Evolutionary conservation across 2,329 filamentous ascomycete species (phyloP), one percentile per base, ranked within the genome.

Genomic region (Colletotrichum gloeosporioides): DNA sequence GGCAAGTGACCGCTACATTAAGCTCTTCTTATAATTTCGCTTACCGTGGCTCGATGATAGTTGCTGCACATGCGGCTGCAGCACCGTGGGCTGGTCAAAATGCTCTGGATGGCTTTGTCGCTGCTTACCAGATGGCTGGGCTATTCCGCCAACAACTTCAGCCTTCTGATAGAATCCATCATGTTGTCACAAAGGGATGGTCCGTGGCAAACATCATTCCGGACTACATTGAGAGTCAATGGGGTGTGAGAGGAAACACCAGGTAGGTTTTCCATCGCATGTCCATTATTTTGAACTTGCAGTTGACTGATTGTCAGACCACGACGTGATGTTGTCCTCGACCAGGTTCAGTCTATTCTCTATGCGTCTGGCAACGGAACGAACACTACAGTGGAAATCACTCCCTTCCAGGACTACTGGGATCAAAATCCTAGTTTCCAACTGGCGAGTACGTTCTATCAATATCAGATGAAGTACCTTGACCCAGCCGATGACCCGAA

Each of bases 101-200:
- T n/a, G 62, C 62, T 29, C 34, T 65, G 15, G 62, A 65, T 1
- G 62, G 62, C 62, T 65, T 65, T 1, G 62, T 65, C 2, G 62
- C 62, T 25, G 62, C 62, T 3, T 65, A 65, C 2, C 32, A 44
- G 62, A 65, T 65, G 62, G 62, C 34, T 25, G 77, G 77, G 2
- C 66, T 80, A n/a, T 74, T 78, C 13, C 76, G 79, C 0, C 79
- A 80, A 29, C 79, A 80, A 61, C 73, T 80, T 13, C 78, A 75
- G 3, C 76, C 78, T 3, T 76, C 78, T 16, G 79, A 80, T 22
- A 67, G 79, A 4, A 77, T 80, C 13, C 79, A 80, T 31, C 77
- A 79, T 49, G 77, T 80, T 9, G 76, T 80, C 29, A 69, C 68
- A n/a, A 53, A 64, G 31, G 69, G 69, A 25, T 63, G 61, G 39